These are phyloP conservation scores for Trametes cinnabarina DNA, from an alignment of 768 basidiomycete genomes.

Conservation along the genomic window DNA sequence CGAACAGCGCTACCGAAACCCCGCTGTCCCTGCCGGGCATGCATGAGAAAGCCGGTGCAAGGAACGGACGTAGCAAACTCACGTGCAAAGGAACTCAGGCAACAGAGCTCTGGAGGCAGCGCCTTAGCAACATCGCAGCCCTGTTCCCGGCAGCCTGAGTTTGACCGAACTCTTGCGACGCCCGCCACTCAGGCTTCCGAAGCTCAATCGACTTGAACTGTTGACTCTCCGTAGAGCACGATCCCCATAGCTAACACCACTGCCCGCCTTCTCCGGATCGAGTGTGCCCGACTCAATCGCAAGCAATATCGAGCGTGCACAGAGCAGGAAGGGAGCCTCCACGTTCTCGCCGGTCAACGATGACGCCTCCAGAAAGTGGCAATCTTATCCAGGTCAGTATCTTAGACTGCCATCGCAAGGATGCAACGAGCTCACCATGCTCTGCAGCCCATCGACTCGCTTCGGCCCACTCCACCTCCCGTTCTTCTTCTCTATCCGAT, in stretches of 20 bases:
- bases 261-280: constrained; percentile 92
- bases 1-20: not conserved
- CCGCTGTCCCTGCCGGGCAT: not conserved
- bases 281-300: constrained; percentile 88
- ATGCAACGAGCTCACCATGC: constrained; percentile 58
- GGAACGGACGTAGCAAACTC: constrained; percentile 6
- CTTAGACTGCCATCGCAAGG: not conserved
- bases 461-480: constrained; percentile 95
- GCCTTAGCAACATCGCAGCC: constrained; percentile 59
- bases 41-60: constrained; percentile 3
- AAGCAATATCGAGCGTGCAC: constrained; percentile 83
- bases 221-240: constrained; percentile 87
- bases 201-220: constrained; percentile 85
- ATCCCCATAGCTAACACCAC: constrained; percentile 96
- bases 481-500: constrained; percentile 88
- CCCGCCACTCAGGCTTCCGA: constrained; percentile 74
- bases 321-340: constrained; percentile 86
- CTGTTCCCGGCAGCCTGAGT: constrained; percentile 56
- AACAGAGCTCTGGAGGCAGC: not conserved
- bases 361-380: constrained; percentile 92
- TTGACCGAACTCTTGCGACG: constrained; percentile 58
- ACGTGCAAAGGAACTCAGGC: not conserved
- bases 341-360: constrained; percentile 92
- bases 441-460: constrained; percentile 95
- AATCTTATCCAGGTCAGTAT: constrained; percentile 47